Evolutionary conservation across 495 filamentous ascomycete genomes (phyloP), one percentile per base, ranked within the genome.

Genomic region (Neurospora sp.): DNA sequence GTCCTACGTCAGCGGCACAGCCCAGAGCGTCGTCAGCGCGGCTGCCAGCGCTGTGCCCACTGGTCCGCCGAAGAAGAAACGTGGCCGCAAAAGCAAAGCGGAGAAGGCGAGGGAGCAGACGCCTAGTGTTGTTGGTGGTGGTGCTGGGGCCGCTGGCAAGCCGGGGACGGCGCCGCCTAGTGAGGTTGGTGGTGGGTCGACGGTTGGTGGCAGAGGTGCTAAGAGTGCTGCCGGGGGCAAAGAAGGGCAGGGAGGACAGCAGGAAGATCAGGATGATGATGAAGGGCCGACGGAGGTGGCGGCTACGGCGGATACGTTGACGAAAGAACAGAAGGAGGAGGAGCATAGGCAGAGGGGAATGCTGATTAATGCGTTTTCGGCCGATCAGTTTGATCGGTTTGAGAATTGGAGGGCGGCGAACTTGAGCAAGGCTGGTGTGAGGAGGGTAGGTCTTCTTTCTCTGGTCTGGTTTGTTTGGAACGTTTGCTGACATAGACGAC

Each of bases 351-450:
- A 81, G 73, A 89, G 88, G 38, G 84, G 80, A 2, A 79, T 95
- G 70, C 84, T 97, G 62, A 87, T 93, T 42, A 84, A 88, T 72
- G 87, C 87, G n/a, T 90, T 97, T 77, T 89, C 89, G 72, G 78
- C 81, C 0, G 81, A 89, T 38, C 93, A 97, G 79, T 89, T 88
- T 20, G 84, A 89, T 48, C 89, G 94, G 69, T 96, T 92, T 75
- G 91, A 92, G 75, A 84, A 88, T 35, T 94, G 89, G 83, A 89
- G 93, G 71, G 89, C 90, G 7, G 86, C 88, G 12, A 93, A 92
- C 74, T 83, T 97, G 59, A 81, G 78, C 41, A 79, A 81, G 41
- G 75, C 80, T 27, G 72, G 73, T 18, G 78, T 81, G 11, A 74
- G 79, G 42, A 78, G 87, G 74, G 88, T 88, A 82, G 31, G 31